Conservation (phyloP, 495 filamentous ascomycete species). For the Echria macrotheca region DNA sequence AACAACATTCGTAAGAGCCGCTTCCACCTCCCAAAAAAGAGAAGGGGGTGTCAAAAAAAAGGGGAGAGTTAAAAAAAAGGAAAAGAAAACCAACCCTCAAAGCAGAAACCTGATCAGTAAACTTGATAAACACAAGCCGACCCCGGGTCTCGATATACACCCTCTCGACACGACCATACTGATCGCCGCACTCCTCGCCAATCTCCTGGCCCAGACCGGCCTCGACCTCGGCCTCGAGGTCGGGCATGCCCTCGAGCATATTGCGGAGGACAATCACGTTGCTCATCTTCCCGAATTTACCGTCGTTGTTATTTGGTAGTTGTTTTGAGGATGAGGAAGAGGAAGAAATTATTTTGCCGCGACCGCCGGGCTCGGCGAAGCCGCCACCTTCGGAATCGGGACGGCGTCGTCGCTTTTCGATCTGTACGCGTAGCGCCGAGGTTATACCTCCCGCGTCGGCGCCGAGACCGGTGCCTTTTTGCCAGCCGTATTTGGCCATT, state of each 20-base stretch:
- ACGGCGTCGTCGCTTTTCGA: constrained; percentile 75
- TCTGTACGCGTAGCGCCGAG: constrained; percentile 71
- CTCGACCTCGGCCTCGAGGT: constrained; percentile 60
- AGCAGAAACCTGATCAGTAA: constrained; percentile 73
- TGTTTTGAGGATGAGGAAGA: constrained; percentile 30
- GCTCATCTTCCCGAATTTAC: constrained; percentile 69
- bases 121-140: constrained; percentile 79
- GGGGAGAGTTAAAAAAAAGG: too few relatives aligned
- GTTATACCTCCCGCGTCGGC: constrained; percentile 74
- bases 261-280: constrained; percentile 71
- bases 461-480: constrained; percentile 78
- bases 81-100: constrained; percentile 56
- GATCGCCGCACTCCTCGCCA: constrained; percentile 81
- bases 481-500: constrained; percentile 91
- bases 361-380: constrained; percentile 60
- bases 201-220: constrained; percentile 86
- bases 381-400: constrained; percentile 76
- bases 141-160: constrained; percentile 61
- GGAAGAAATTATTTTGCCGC: constrained; percentile 76
- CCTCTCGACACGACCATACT: constrained; percentile 85
- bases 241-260: constrained; percentile 74
- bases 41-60: too few relatives aligned
- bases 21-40: too few relatives aligned
- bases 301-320: constrained; percentile 11
- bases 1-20: too few relatives aligned